These are phyloP conservation scores for Microdochium nivale DNA, from an alignment of 2,329 filamentous ascomycete species.

Conservation along the genomic window DNA sequence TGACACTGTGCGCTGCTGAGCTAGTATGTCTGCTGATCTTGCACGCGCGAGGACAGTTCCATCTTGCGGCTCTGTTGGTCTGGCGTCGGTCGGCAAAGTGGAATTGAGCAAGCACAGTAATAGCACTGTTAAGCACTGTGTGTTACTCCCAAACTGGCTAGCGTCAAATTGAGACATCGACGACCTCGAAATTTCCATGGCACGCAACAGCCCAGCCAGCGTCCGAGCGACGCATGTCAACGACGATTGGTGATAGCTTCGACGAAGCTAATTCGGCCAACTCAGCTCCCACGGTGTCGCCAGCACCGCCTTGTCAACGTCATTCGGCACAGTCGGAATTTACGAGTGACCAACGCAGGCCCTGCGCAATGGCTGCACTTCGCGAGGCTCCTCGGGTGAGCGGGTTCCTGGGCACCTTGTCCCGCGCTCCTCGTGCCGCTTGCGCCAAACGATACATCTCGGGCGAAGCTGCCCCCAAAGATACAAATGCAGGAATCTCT, in stretches of 20 bases:
- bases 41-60: no score
- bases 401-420: conserved; percentile 19
- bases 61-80: no score
- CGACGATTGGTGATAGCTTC: background rate
- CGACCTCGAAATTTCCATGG: background rate
- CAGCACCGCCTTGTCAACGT: background rate
- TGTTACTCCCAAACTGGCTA: background rate
- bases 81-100: no score
- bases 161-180: background rate
- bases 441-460: conserved; percentile 34
- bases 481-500: conserved; percentile 21
- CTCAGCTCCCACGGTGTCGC: background rate
- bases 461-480: conserved; percentile 28
- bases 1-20: background rate
- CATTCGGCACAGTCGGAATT: background rate
- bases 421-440: conserved; percentile 5
- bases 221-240: background rate
- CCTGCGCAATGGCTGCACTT: conserved; percentile 29
- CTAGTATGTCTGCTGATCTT: background rate
- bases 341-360: background rate
- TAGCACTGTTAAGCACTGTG: background rate
- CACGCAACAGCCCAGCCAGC: background rate
- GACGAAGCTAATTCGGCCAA: background rate
- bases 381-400: conserved; percentile 29
- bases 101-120: no score